These are phyloP conservation scores for Ustilaginoidea virens DNA, from an alignment of 2,329 filamentous ascomycete genomes.

Conservation along the genomic window DNA sequence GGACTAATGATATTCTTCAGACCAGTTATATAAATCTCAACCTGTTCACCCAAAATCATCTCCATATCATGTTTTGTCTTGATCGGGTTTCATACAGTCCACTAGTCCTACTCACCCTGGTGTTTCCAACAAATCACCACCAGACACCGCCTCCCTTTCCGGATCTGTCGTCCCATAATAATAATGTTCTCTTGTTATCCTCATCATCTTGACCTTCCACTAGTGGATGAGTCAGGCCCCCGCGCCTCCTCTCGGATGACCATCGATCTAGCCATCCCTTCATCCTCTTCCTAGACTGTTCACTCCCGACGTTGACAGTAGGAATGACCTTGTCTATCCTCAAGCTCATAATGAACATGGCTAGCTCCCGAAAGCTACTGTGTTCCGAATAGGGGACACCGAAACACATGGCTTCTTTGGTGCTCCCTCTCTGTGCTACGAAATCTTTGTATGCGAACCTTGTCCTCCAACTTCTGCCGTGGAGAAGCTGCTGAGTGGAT, in stretches of 20 bases:
- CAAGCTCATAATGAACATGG: constrained; percentile 80
- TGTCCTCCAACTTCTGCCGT: constrained; percentile 56
- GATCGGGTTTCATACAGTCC: too few relatives aligned
- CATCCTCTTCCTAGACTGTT: constrained; percentile 41
- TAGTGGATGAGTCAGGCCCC: constrained; percentile 33
- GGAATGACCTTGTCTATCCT: constrained; percentile 82
- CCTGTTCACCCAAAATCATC: too few relatives aligned
- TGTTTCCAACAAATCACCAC: constrained; percentile 14
- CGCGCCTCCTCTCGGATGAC: constrained; percentile 40
- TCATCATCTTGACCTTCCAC: constrained; percentile 22
- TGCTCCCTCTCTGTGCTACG: constrained; percentile 69
- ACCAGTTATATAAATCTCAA: too few relatives aligned
- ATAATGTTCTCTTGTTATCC: constrained; percentile 9
- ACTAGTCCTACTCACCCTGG: too few relatives aligned
- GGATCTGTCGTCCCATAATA: constrained; percentile 24
- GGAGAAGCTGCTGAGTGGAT: constrained; percentile 34
- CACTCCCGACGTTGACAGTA: constrained; percentile 69
- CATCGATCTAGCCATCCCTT: constrained; percentile 50
- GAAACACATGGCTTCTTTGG: constrained; percentile 69
- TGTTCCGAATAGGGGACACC: constrained; percentile 95
- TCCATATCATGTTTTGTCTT: too few relatives aligned
- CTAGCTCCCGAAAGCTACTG: constrained; percentile 84
- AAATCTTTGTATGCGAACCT: constrained; percentile 59
- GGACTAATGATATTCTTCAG: too few relatives aligned
- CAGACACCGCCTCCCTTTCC: constrained; percentile 22